Evolutionary conservation across 1,284 basidiomycete species (phyloP), one percentile per base, ranked within the genome.

Genomic region (Thelephora terrestris): DNA sequence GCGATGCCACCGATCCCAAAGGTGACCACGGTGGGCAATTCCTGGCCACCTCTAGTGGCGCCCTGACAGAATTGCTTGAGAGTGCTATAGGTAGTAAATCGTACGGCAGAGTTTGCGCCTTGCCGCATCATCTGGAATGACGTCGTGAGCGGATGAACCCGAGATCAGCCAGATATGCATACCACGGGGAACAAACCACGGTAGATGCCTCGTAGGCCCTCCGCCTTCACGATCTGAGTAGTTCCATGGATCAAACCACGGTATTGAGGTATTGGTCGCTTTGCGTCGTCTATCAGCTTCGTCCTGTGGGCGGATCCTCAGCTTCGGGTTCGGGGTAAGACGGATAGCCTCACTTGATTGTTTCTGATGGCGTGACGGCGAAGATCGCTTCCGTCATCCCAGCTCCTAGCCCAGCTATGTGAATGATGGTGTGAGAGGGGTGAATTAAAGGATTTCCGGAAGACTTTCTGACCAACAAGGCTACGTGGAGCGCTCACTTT

Each of bases 351-450:
- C 48, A 93, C 92, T 99, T 99, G 73, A 99, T 97, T 0, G 95
- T 98, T 67, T 99, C 95, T 7, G 90, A 93, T 1, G 95, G 96
- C 0, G 95, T 98, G 5, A 98, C 95, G 1, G 94, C 95, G 50
- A 98, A 81, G 23, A 98, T 64, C 1, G 95, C 94, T 66, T 99
- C 95, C 63, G 76, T 85, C 81, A 96, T 84, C 9, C 96, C 95
- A 2, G 96, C 96, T 39, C 92, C 93, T 4, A 99, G 71, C 36
- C 96, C 95, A 46, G 96, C 92, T 81, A 62, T 20, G 51, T 39
- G 29, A 3, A 6, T 32, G 7, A 12, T 32, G 14, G 3, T 32
- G 29, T 32, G 29, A 40, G 47, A 49, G 21, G 10, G 39, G 42
- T 14, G 24, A 40, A 27, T 34, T 16, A 10, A 1, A 34, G 29